Conservation (phyloP, 495 filamentous ascomycete genomes). For the Aspergillus carlsbadensis region DNA sequence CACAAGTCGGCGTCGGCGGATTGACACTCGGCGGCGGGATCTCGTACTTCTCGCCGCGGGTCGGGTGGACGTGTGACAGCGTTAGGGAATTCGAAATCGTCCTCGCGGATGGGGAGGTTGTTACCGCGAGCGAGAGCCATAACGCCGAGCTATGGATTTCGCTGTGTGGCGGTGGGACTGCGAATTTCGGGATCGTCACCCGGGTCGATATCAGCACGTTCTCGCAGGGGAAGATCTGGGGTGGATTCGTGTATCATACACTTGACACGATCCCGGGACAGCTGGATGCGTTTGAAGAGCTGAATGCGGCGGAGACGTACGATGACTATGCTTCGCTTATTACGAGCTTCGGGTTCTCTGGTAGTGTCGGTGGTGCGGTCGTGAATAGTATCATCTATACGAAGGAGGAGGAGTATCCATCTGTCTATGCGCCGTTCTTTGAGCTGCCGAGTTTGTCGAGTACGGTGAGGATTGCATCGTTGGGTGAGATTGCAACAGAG, state of each 20-base stretch:
- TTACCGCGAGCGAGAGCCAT: too few relatives aligned
- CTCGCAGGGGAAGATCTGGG: neutral
- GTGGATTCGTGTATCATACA: too few relatives aligned
- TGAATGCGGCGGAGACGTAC: conserved; percentile 18
- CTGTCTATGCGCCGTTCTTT: conserved; percentile 29
- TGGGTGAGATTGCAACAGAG: too few relatives aligned
- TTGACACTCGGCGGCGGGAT: conserved; percentile 27
- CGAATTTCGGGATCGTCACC: conserved; percentile 42
- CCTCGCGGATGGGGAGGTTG: too few relatives aligned
- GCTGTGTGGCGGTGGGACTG: conserved; percentile 34
- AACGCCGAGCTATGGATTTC: conserved; percentile 31
- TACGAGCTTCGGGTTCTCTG: conserved; percentile 16
- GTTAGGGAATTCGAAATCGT: too few relatives aligned
- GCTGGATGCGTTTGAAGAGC: conserved; percentile 8
- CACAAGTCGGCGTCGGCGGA: conserved; percentile 34
- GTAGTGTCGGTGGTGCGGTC: neutral
- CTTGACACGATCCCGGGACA: conserved; percentile 1
- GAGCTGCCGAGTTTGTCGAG: conserved; percentile 24
- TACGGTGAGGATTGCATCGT: conserved; percentile 18
- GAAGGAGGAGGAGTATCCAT: conserved; percentile 24
- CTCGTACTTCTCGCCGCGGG: conserved; percentile 28
- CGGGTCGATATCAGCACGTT: conserved; percentile 19
- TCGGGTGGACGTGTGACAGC: too few relatives aligned
- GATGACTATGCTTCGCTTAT: conserved; percentile 30
- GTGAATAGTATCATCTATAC: conserved; percentile 26